Percentiles rank a stretch among this genome's conserved stretches.
These are phyloP conservation scores for Fusarium secorum DNA, from an alignment of 2,329 filamentous ascomycete species.

Conservation along the genomic window DNA sequence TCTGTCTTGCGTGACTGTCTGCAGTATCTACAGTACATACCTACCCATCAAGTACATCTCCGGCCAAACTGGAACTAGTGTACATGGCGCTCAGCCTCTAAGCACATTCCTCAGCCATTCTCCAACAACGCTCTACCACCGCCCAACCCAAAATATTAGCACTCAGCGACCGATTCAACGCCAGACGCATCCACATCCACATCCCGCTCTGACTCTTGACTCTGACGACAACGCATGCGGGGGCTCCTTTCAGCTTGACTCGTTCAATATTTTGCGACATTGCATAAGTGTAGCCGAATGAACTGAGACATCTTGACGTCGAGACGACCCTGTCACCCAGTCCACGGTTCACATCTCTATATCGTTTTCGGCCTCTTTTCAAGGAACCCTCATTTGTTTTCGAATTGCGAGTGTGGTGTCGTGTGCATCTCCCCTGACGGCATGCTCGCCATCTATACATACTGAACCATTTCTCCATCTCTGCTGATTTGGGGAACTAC, in stretches of 20 bases:
- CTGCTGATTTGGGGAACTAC: constrained; percentile 4
- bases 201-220: constrained; percentile 14
- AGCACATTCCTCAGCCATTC: constrained; percentile 9
- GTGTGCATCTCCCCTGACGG: constrained; percentile 16
- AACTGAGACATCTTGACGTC: constrained; percentile 40
- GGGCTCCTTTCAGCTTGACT: constrained; percentile 21
- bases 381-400: constrained; percentile 22
- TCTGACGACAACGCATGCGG: constrained; percentile 33
- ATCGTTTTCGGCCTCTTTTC: constrained; percentile 5
- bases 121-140: constrained; percentile 18
- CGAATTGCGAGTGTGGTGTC: constrained; percentile 16
- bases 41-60: constrained; percentile 4
- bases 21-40: constrained; percentile 15
- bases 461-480: constrained; percentile 11
- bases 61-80: constrained; percentile 8
- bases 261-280: constrained; percentile 27
- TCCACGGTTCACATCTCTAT: constrained; percentile 13
- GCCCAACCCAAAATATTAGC: constrained; percentile 21
- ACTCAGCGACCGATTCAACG: constrained; percentile 8
- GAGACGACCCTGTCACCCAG: constrained; percentile 17
- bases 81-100: constrained; percentile 6
- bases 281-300: constrained; percentile 29
- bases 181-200: constrained; percentile 11
- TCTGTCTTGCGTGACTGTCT: constrained; percentile 32
- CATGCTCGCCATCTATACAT: constrained; percentile 32